Base-by-base conservation (phyloP, 352 stramenopile genomes). In the Phytophthora idaei region DNA sequence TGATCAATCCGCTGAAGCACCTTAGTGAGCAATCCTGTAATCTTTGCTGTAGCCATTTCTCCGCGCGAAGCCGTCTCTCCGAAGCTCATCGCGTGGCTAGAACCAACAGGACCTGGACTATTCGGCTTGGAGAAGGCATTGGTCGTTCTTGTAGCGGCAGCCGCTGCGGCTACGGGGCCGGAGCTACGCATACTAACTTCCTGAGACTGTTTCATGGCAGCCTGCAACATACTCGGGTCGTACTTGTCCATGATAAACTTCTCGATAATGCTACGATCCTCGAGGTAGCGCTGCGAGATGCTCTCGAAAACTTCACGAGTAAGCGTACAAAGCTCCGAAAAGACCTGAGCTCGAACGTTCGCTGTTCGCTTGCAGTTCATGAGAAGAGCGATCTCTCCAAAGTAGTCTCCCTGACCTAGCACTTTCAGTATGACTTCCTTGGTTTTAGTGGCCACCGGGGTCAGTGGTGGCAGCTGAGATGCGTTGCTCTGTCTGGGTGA, bases 201-300 rank as follows among this genome's bases (percentile, higher is more conserved):
- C 21, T 90, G 80, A 0, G 81, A 90, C 65, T 92, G 84, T 54
- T 90, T 90, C 76, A 94, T 83, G 8, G 84, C 82, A 6, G 83
- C 82, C 50, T 90, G 79, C 0, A 94, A 63, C 81, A 94, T 92
- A 0, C 67, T 60, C 1, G 84, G 82, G 39, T 94, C 83, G 67
- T 94, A 93, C 57, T 91, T 92, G 71, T 93, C 80, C 74, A 92
- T 92, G 65, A 94, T 94, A 59, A 93, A 90, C 58, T 90, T 89
- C 53, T 94, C 86, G 27, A 93, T 94, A 52, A 92, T 88, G 32
- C 66, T 85, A 14, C 86, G 82, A 37, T 94, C 86, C 34, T 94
- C 86, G 14, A 91, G 67, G 60, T 92, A 94, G 0, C 85, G 82
- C 36, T 83, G 61, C 12, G 83, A 92, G 25, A 94, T 91, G 42